These are phyloP conservation scores for Lentinula edodes DNA, from an alignment of 768 basidiomycete species.

Conservation along the genomic window DNA sequence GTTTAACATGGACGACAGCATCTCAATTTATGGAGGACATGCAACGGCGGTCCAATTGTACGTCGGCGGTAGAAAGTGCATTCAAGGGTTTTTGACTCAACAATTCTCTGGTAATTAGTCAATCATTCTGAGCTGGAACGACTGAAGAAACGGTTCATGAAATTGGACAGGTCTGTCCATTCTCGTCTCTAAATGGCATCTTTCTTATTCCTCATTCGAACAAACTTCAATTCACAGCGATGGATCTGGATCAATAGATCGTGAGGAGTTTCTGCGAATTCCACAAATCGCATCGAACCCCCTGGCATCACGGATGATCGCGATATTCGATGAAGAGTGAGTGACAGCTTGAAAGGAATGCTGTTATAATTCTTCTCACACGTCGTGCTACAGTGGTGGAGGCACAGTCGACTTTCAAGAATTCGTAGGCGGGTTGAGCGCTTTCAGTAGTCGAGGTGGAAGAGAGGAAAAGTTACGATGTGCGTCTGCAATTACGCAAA, in stretches of 20 bases:
- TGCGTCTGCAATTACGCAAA: slow-evolving; percentile 33
- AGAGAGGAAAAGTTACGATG: slow-evolving; percentile 96
- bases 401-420: slow-evolving; percentile 99
- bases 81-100: slow-evolving; percentile 11
- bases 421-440: slow-evolving; percentile 95
- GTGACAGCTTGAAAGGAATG: slow-evolving; percentile 24
- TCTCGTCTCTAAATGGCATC: neutral
- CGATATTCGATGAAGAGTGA: slow-evolving; percentile 99
- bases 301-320: slow-evolving; percentile 94
- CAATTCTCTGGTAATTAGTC: slow-evolving; percentile 46
- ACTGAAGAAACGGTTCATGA: slow-evolving; percentile 99
- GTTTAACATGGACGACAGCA: slow-evolving; percentile 31
- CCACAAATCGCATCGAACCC: slow-evolving; percentile 99
- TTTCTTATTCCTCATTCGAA: neutral
- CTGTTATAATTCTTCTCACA: neutral
- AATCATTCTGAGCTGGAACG: slow-evolving; percentile 91
- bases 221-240: slow-evolving; percentile 45
- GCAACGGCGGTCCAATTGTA: slow-evolving; percentile 96
- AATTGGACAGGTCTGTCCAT: slow-evolving; percentile 77
- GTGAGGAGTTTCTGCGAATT: slow-evolving; percentile 98
- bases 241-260: slow-evolving; percentile 96
- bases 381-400: slow-evolving; percentile 62
- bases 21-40: slow-evolving; percentile 98
- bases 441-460: slow-evolving; percentile 95
- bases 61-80: slow-evolving; percentile 25